Base-by-base conservation (phyloP, 768 basidiomycete species). In the Strobilomyces confusus region DNA sequence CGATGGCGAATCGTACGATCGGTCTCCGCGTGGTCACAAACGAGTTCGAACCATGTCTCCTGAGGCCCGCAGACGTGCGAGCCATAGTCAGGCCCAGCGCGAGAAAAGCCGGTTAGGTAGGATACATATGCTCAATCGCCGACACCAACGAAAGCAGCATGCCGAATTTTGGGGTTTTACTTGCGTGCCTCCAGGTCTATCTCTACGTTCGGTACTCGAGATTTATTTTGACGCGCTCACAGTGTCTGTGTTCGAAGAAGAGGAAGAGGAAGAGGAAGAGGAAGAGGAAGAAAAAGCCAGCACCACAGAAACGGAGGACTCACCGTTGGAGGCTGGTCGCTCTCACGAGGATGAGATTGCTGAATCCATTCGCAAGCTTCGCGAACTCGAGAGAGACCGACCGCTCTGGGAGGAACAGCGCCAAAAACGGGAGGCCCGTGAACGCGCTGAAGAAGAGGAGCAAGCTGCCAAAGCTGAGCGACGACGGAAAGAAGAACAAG, bases 291-390 rank as follows among this genome's bases (percentile, higher is more conserved):
- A 30, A 29, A 26, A 43, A 36, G 3, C 29, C 15, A 9, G 22
- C n/a, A 43, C 33, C 32, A 20, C 50, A 4, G 54, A 57, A 48
- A 44, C 44, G 17, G 37, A 53, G 2, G 40, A n/a, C 17, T 30
- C 43, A n/a, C 37, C 50, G 5, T 25, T 26, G n/a, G 69, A 75
- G 44, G 68, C 75, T 37, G 77, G 79, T 26, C 69, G 63, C 13
- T 63, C 60, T 5, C 74, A 73, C 46, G 69, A 63, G 41, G 74
- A 74, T 14, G 71, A 70, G 25, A 80, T 88, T 54, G 81, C 77
- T 19, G 82, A 86, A 63, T 86, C 86, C 5, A 78, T 81, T 40
- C 77, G 80, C 38, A 89, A 87, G 61, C 72, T 87, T 36, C 82
- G 80, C 5, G 83, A 88, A 58, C 77, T 88, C 3, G 84, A 87